Conservation (phyloP, 208 protist species). For the Sergeia podlipaevii region DNA sequence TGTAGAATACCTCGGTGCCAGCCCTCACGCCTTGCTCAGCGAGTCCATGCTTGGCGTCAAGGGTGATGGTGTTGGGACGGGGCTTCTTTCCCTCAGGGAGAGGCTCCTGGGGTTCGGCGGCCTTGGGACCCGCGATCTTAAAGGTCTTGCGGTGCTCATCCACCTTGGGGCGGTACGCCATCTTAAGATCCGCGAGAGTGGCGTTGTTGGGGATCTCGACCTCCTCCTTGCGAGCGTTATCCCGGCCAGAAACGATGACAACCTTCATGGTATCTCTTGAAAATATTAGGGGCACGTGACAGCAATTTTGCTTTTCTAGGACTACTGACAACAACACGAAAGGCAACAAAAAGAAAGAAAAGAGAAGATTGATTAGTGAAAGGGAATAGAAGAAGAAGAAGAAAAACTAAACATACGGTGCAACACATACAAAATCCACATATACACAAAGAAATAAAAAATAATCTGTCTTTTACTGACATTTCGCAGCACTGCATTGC, state of each 20-base stretch:
- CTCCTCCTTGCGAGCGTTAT: constrained; percentile 31
- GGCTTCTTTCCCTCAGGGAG: constrained; percentile 28
- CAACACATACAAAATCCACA: neutral
- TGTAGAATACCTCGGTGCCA: constrained; percentile 68
- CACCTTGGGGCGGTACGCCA: constrained; percentile 51
- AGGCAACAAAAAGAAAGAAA: neutral
- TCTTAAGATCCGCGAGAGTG: constrained; percentile 68
- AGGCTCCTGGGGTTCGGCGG: constrained; percentile 15
- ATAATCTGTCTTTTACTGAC: neutral
- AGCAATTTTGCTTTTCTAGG: neutral
- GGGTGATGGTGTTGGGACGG: constrained; percentile 42
- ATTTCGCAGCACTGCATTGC: too few relatives aligned
- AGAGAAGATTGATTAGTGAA: constrained; percentile 1
- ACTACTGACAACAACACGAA: neutral
- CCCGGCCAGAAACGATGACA: constrained; percentile 45
- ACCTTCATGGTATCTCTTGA: constrained; percentile 69
- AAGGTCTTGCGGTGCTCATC: constrained; percentile 68
- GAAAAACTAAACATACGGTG: neutral
- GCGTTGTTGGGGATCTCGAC: constrained; percentile 55
- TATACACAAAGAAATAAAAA: constrained; percentile 13
- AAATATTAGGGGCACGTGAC: constrained; percentile 10
- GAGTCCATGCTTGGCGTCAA: constrained; percentile 38
- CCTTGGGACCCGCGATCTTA: constrained; percentile 35
- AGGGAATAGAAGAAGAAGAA: constrained; percentile 1
- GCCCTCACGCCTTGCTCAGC: constrained; percentile 63